A percentile compares a stretch with the other conserved stretches of the same genome.
Conservation (phyloP, 2,329 filamentous ascomycete species). For the Fusarium anguioides region DNA sequence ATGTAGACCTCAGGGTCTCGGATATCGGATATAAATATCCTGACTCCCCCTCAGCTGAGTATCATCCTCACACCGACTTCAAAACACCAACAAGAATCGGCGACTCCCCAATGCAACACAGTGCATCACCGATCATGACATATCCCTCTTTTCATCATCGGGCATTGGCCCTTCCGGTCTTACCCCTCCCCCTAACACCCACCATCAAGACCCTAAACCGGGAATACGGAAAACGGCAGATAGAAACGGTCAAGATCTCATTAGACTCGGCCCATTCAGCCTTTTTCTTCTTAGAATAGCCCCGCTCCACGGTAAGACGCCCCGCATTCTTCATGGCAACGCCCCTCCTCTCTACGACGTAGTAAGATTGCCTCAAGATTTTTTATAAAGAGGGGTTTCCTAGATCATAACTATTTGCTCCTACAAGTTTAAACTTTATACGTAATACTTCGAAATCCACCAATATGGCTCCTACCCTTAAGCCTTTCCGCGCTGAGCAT, state of each 20-base stretch:
- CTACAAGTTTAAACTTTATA: not conserved
- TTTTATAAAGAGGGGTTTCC: not conserved
- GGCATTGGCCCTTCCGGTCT: not conserved
- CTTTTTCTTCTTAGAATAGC: slow-evolving; percentile 12
- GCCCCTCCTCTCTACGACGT: slow-evolving; percentile 31
- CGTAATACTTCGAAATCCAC: not conserved
- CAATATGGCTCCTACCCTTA: slow-evolving; percentile 39
- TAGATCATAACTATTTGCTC: not conserved
- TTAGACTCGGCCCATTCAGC: slow-evolving; percentile 22
- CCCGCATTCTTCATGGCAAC: slow-evolving; percentile 23
- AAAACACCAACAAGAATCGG: not conserved
- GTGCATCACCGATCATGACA: not conserved
- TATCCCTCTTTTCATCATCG: not conserved
- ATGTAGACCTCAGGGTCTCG: not conserved
- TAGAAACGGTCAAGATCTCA: slow-evolving; percentile 11
- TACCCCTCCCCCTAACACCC: slow-evolving; percentile 19
- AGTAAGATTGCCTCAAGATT: not conserved
- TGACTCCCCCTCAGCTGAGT: not conserved
- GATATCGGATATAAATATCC: not conserved
- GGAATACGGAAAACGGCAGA: slow-evolving; percentile 15
- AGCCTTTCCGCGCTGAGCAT: slow-evolving; percentile 80
- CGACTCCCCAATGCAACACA: slow-evolving; percentile 14
- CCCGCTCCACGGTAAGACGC: slow-evolving; percentile 23
- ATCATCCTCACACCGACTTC: too few species aligned
- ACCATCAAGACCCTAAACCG: not conserved